A percentile compares a stretch with the other conserved stretches of the same genome.
These are phyloP conservation scores for Canavalia gladiata DNA, from an alignment of 306 rosid species.

Conservation along the genomic window DNA sequence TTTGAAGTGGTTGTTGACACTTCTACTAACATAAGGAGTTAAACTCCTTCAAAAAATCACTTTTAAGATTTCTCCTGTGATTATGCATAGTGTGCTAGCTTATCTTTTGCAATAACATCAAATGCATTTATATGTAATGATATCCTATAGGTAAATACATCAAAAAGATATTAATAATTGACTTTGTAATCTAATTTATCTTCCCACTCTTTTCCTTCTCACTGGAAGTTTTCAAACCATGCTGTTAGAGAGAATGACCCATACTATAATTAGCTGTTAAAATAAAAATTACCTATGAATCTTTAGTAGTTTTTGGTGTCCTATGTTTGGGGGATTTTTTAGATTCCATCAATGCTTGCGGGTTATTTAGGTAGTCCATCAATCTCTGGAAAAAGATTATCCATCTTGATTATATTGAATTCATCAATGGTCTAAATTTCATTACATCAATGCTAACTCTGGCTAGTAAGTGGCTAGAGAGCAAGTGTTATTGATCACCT, in stretches of 20 bases:
- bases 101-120: no score
- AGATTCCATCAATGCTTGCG: no score
- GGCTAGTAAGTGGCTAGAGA: constrained; percentile 29
- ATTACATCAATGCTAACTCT: constrained; percentile 11
- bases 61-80: no score
- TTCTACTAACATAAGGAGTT: no score
- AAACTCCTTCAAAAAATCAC: no score
- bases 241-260: constrained; percentile 35
- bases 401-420: constrained; percentile 27
- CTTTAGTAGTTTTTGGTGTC: constrained; percentile 1
- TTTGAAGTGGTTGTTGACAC: no score
- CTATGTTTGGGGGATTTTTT: no score
- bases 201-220: neutral
- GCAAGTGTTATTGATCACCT: constrained; percentile 7
- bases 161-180: neutral
- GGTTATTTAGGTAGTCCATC: no score
- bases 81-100: no score
- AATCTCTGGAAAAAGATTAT: neutral
- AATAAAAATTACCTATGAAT: constrained; percentile 21
- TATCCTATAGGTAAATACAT: neutral
- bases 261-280: constrained; percentile 4
- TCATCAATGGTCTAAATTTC: constrained; percentile 22
- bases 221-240: constrained; percentile 17
- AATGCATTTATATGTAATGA: no score
- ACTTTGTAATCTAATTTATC: constrained; percentile 17